Percentiles rank a stretch among this genome's conserved stretches.
Conservation (phyloP, 129 eudicot species). For the Sambucus nigra region DNA sequence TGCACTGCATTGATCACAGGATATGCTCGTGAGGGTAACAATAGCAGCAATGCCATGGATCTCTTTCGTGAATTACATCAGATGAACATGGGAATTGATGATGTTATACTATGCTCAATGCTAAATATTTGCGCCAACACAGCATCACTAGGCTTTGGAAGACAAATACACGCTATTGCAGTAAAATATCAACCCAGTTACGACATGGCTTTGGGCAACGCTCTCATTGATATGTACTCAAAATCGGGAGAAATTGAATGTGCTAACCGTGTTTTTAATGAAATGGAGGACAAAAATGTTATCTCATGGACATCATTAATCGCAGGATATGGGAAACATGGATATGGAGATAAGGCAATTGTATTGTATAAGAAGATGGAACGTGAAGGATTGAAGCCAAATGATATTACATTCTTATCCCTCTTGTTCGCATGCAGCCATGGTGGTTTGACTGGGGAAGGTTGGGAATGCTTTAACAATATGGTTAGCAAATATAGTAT, state of each 20-base stretch:
- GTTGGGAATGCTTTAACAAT: constrained; percentile 33
- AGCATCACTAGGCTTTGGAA: constrained; percentile 42
- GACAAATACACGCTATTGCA: constrained; percentile 45
- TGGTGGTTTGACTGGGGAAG: constrained; percentile 44
- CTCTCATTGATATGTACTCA: constrained; percentile 70
- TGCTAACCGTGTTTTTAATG: constrained; percentile 37
- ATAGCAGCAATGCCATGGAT: constrained; percentile 27
- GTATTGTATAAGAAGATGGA: constrained; percentile 44
- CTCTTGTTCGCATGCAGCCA: constrained; percentile 71
- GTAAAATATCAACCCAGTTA: constrained; percentile 29
- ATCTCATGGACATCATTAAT: constrained; percentile 79
- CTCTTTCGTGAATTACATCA: constrained; percentile 43
- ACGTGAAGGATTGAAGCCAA: constrained; percentile 49
- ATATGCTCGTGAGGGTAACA: constrained; percentile 37
- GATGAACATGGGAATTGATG: constrained; percentile 26
- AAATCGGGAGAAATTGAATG: constrained; percentile 54
- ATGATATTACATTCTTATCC: constrained; percentile 50
- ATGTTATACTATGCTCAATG: constrained; percentile 48
- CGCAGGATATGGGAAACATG: constrained; percentile 54
- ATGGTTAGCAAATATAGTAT: constrained; percentile 45
- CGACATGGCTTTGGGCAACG: constrained; percentile 50
- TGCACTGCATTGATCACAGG: constrained; percentile 68
- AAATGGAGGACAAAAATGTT: constrained; percentile 44
- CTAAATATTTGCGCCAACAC: constrained; percentile 58
- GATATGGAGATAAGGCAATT: constrained; percentile 44